Evolutionary conservation across 1,139 yeast genomes (phyloP), one percentile per base, ranked within the genome.

Genomic region (Lodderomyces oxycetoniae): DNA sequence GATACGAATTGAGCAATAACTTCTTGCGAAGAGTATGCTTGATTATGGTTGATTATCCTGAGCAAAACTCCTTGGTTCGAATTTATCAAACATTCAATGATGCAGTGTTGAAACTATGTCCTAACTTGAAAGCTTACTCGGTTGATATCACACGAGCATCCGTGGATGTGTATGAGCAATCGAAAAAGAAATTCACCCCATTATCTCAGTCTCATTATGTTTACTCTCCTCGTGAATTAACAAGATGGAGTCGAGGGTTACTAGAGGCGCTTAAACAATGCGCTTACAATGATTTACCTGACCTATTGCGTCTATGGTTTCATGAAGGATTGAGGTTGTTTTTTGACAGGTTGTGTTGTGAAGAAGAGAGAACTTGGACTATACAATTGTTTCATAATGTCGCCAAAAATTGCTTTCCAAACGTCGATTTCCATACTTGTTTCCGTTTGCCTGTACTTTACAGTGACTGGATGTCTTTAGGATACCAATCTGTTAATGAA

Each of bases 181-280:
- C 82, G 3, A 70, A 63, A 32, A 38, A 1, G 35, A 41, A 1
- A 39, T 48, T 30, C 10, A 20, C 8, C 8, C 10, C 23, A 20
- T 20, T n/a, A 20, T 20, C 23, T 20, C 23, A 20, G n/a, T 19
- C 22, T 14, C 94, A 85, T 50, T 86, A 87, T 49, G 63, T 85
- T 1, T 84, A 82, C 51, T 82, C 95, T 17, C 97, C 98, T 0
- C 77, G 97, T 53, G 98, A 91, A 50, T 66, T 91, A 17, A 87
- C 97, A 0, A 63, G 97, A 39, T 87, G 96, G 95, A 64, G 78
- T 2, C 68, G 84, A 40, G 95, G 96, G n/a, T 57, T 91, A 1
- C 67, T 75, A 34, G 75, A 74, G 32, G 81, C 82, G 0, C 48
- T 83, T 9, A 58, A 61, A 36, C 54, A 67, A 1, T 44, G 60